These are phyloP conservation scores for Ceriops zippeliana DNA, from an alignment of 345 rosid species.

Conservation along the genomic window DNA sequence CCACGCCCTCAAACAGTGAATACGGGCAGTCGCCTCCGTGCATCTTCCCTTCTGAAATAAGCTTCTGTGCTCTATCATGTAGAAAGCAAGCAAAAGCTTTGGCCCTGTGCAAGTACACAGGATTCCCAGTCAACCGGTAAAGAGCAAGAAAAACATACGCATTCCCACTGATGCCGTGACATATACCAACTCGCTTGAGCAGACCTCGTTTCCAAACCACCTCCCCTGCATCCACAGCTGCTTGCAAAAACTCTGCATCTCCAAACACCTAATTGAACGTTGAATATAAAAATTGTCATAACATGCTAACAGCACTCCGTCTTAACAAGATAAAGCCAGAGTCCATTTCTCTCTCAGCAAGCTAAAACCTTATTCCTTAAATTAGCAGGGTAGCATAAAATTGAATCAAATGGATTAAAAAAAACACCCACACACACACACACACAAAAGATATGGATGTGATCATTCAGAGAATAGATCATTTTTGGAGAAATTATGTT, in stretches of 20 bases:
- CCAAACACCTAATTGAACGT: slow-evolving; percentile 50
- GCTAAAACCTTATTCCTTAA: too few relatives aligned
- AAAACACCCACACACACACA: too few relatives aligned
- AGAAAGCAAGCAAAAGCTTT: slow-evolving; percentile 70
- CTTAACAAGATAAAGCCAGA: background rate
- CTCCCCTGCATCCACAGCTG: slow-evolving; percentile 60
- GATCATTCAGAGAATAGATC: background rate
- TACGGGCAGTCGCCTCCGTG: slow-evolving; percentile 60
- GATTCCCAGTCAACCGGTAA: slow-evolving; percentile 44
- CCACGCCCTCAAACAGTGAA: slow-evolving; percentile 60
- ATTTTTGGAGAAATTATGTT: too few relatives aligned
- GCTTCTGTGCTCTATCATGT: slow-evolving; percentile 43
- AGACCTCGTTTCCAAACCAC: slow-evolving; percentile 64
- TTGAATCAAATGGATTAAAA: too few relatives aligned
- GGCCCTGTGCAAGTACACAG: slow-evolving; percentile 45
- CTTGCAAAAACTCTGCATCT: slow-evolving; percentile 52
- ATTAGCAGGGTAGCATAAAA: too few relatives aligned
- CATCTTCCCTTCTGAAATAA: slow-evolving; percentile 53
- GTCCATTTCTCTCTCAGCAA: background rate
- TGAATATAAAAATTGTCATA: background rate
- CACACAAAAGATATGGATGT: background rate
- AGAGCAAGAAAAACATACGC: slow-evolving; percentile 57
- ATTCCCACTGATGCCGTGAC: slow-evolving; percentile 73
- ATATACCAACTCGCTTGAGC: slow-evolving; percentile 63
- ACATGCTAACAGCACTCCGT: background rate